A percentile compares a stretch with the other conserved stretches of the same genome.
Conservation (phyloP, 2,329 filamentous ascomycete genomes). For the Cladosporium sphaerospermum region DNA sequence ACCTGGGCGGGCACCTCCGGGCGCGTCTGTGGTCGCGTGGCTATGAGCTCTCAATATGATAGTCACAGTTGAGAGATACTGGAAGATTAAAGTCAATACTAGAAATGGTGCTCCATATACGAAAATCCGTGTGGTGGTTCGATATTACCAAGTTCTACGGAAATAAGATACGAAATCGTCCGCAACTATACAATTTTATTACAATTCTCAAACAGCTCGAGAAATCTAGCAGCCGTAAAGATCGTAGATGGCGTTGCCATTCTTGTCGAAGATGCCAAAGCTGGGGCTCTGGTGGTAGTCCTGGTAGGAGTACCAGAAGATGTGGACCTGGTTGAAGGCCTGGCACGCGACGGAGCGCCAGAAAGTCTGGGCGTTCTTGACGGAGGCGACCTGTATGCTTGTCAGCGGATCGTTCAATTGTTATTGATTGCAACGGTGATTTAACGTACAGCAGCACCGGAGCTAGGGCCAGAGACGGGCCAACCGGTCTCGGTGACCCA, state of each 20-base stretch:
- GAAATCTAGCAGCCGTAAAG: slow-evolving; percentile 8
- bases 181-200: too few species aligned
- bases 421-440: background rate
- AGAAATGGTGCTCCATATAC: too few species aligned
- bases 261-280: slow-evolving; percentile 35
- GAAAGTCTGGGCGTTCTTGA: slow-evolving; percentile 53
- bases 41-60: too few species aligned
- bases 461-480: slow-evolving; percentile 51
- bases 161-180: too few species aligned
- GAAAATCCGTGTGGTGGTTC: too few species aligned
- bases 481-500: slow-evolving; percentile 46
- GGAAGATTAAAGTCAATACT: too few species aligned
- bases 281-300: slow-evolving; percentile 42
- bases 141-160: too few species aligned
- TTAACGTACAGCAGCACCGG: slow-evolving; percentile 42
- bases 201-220: too few species aligned
- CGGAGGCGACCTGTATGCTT: slow-evolving; percentile 37
- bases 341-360: slow-evolving; percentile 58
- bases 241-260: slow-evolving; percentile 30
- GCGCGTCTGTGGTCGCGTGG: too few species aligned
- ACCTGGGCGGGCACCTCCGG: background rate
- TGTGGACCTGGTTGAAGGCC: slow-evolving; percentile 46
- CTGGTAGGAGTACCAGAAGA: slow-evolving; percentile 57
- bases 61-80: too few species aligned
- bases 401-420: background rate